Evolutionary conservation across 2,329 filamentous ascomycete genomes (phyloP).

Genomic region (Coniella vitis): DNA sequence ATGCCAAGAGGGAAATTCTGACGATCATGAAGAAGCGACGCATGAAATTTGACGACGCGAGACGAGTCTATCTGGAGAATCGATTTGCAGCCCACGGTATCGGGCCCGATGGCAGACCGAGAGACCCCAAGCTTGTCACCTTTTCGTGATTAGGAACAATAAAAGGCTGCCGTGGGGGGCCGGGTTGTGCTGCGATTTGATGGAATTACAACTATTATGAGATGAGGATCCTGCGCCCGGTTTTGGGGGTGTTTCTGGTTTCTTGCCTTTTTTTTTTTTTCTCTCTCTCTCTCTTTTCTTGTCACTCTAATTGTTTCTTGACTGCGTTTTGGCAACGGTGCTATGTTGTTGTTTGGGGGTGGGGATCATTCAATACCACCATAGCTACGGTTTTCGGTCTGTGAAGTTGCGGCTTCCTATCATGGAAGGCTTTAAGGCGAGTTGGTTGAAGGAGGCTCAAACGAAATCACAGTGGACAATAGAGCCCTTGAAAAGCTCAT

Average conservation of each 20-base stretch:
- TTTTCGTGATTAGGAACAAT: slow-evolving; percentile 53
- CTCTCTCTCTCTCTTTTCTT: background rate
- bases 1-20: slow-evolving; percentile 74
- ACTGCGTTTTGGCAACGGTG: background rate
- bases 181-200: no score
- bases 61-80: slow-evolving; percentile 78
- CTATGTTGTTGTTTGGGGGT: no score
- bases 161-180: background rate
- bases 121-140: slow-evolving; percentile 92
- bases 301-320: background rate
- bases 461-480: no score
- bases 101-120: slow-evolving; percentile 76
- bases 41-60: slow-evolving; percentile 84
- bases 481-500: no score
- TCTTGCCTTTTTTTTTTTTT: background rate
- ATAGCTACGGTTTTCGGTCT: no score
- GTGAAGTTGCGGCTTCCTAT: no score
- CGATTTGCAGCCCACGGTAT: slow-evolving; percentile 84
- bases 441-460: no score
- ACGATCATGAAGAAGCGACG: slow-evolving; percentile 83
- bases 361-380: no score
- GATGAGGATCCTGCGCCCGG: background rate
- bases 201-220: background rate
- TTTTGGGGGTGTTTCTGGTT: background rate
- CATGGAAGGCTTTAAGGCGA: no score